Percentiles rank a stretch among this genome's conserved stretches.
Conservation (phyloP, 768 basidiomycete species). For the Austroboletus festivus region DNA sequence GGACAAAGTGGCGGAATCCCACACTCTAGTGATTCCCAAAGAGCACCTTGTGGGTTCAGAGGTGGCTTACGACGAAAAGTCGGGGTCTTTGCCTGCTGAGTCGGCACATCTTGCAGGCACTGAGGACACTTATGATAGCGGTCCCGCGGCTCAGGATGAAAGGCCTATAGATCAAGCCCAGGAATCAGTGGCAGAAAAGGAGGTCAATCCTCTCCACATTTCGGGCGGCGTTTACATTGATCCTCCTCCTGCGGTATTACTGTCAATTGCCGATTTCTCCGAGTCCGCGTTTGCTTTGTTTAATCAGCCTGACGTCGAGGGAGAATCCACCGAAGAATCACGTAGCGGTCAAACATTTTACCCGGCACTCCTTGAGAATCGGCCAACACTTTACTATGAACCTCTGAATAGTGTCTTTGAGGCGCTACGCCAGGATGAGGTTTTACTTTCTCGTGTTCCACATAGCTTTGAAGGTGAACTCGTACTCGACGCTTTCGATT, state of each 20-base stretch:
- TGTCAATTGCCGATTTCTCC: slow-evolving; percentile 42
- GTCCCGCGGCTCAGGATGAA: slow-evolving; percentile 6
- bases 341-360: slow-evolving; percentile 19
- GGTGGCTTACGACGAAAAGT: slow-evolving; percentile 10
- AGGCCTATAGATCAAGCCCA: slow-evolving; percentile 10
- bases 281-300: slow-evolving; percentile 49
- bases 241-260: slow-evolving; percentile 66
- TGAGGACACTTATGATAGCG: slow-evolving; percentile 7
- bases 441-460: slow-evolving; percentile 40
- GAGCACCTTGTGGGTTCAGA: slow-evolving; percentile 7
- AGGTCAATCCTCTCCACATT: slow-evolving; percentile 51
- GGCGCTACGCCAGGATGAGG: slow-evolving; percentile 63
- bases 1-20: slow-evolving; percentile 3
- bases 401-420: slow-evolving; percentile 68
- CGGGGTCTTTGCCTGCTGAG: no score
- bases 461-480: slow-evolving; percentile 59
- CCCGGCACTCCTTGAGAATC: slow-evolving; percentile 55
- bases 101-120: slow-evolving; percentile 1
- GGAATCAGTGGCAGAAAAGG: slow-evolving; percentile 9
- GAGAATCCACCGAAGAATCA: slow-evolving; percentile 16
- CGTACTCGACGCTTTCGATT: slow-evolving; percentile 65
- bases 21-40: slow-evolving; percentile 2
- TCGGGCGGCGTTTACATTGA: slow-evolving; percentile 72
- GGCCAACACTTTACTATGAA: slow-evolving; percentile 75
- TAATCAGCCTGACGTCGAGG: slow-evolving; percentile 43